These are phyloP conservation scores for Cercophora sp. DNA, from an alignment of 495 filamentous ascomycete genomes.

Conservation along the genomic window DNA sequence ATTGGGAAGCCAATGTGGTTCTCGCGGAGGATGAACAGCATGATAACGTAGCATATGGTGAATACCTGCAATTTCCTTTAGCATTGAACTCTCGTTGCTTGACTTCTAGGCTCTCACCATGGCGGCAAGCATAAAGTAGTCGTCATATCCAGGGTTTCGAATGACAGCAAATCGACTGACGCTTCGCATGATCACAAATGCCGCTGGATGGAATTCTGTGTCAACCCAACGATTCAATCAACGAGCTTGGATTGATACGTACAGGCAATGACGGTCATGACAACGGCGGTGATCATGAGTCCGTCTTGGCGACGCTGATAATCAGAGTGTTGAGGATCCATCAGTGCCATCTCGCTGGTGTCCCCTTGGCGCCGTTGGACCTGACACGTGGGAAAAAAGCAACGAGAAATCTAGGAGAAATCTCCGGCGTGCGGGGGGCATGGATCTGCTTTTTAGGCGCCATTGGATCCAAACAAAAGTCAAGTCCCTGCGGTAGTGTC, in stretches of 20 bases:
- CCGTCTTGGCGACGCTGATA: conserved; percentile 9
- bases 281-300: conserved; percentile 12
- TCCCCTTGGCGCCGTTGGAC: too few species aligned
- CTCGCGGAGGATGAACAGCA: conserved; percentile 24
- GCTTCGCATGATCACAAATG: conserved; percentile 23
- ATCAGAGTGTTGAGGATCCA: too few species aligned
- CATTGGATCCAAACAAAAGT: too few species aligned
- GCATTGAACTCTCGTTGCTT: too few species aligned
- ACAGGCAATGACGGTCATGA: conserved; percentile 18
- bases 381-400: too few species aligned
- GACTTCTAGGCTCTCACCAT: conserved; percentile 17
- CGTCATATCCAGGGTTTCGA: conserved; percentile 29
- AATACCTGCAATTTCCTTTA: too few species aligned
- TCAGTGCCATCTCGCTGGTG: too few species aligned
- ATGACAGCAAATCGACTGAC: conserved; percentile 28
- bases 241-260: not conserved
- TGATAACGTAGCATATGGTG: conserved; percentile 31
- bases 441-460: too few species aligned
- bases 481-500: too few species aligned
- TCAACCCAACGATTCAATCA: not conserved
- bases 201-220: conserved; percentile 22
- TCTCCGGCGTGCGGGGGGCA: too few species aligned
- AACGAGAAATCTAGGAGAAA: too few species aligned
- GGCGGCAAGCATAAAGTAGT: conserved; percentile 32
- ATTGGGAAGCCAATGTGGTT: conserved; percentile 33